Conservation (phyloP, 2,329 filamentous ascomycete genomes). For the Chaetomium strumarium region DNA sequence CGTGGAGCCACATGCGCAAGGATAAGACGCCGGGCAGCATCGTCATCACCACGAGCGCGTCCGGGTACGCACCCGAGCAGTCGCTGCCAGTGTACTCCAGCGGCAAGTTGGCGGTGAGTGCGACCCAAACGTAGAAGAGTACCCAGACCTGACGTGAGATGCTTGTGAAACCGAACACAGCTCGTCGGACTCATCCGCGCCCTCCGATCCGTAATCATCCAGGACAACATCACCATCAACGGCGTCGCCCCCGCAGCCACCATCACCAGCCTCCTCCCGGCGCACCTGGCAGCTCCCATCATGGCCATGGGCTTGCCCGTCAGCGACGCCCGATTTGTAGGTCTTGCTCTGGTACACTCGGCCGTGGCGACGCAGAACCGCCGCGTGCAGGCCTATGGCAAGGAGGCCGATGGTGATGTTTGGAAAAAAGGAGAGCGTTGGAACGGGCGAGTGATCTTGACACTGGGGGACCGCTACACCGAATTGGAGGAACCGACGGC, state of each 20-base stretch:
- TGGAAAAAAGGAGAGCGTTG: background rate
- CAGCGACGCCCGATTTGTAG: background rate
- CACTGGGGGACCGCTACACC: background rate
- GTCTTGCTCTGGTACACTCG: background rate
- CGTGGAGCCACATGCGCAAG: background rate
- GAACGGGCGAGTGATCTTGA: background rate
- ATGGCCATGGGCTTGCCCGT: background rate
- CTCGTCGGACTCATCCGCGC: background rate
- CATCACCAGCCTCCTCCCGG: background rate
- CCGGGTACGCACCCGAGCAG: background rate
- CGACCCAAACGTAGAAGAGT: background rate
- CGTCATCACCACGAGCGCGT: background rate
- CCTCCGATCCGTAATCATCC: background rate
- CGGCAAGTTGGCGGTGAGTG: background rate
- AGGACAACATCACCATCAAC: background rate
- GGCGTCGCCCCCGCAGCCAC: background rate
- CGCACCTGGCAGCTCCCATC: background rate
- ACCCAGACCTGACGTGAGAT: background rate
- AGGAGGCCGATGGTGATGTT: background rate
- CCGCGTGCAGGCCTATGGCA: background rate
- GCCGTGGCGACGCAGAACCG: background rate
- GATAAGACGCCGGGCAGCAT: background rate
- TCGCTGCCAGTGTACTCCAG: background rate
- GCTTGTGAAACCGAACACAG: background rate
- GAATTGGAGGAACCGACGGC: background rate